phyloP scores from a whole-genome alignment of 75 land plant species.

The Picea sitchensis region DNA sequence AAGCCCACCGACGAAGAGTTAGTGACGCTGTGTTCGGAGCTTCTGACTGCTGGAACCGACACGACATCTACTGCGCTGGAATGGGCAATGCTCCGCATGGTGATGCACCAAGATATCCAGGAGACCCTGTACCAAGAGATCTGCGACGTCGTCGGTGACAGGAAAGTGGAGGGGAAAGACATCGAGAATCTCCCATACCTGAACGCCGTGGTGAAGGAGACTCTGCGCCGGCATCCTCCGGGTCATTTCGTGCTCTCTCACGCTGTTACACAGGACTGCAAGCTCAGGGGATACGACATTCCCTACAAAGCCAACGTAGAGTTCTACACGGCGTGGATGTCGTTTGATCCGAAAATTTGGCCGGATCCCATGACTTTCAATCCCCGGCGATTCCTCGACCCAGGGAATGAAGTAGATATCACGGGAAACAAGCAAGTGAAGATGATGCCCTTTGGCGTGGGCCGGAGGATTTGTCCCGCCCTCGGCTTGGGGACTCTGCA shows the following conservation, averaged over 20 bases:
- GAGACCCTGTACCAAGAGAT: conserved; percentile 53
- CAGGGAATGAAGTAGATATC: conserved; percentile 37
- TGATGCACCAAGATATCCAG: conserved; percentile 63
- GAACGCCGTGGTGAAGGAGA: conserved; percentile 59
- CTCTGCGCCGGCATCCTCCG: conserved; percentile 62
- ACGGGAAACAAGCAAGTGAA: conserved; percentile 47
- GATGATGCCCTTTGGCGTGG: conserved; percentile 92
- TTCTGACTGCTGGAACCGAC: conserved; percentile 76
- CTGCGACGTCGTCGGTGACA: conserved; percentile 28
- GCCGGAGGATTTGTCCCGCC: conserved; percentile 88
- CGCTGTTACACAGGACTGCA: conserved; percentile 41
- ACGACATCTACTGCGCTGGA: conserved; percentile 78
- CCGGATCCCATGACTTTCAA: conserved; percentile 54
- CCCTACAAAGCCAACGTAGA: conserved; percentile 64
- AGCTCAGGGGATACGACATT: conserved; percentile 72
- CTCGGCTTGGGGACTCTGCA: conserved; percentile 63
- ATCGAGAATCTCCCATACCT: conserved; percentile 52
- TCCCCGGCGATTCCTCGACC: conserved; percentile 68
- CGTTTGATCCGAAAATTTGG: conserved; percentile 68
- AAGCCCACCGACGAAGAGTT: conserved; percentile 23
- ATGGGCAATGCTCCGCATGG: conserved; percentile 75
- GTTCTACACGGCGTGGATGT: conserved; percentile 54
- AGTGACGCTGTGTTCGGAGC: conserved; percentile 58
- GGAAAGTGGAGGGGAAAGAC: conserved; percentile 48
- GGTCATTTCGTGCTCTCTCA: conserved; percentile 54